Percentiles rank a stretch among this genome's conserved stretches.
These are phyloP conservation scores for Kalmanozyma brasiliensis DNA, from an alignment of 1,284 basidiomycete genomes.

Conservation along the genomic window DNA sequence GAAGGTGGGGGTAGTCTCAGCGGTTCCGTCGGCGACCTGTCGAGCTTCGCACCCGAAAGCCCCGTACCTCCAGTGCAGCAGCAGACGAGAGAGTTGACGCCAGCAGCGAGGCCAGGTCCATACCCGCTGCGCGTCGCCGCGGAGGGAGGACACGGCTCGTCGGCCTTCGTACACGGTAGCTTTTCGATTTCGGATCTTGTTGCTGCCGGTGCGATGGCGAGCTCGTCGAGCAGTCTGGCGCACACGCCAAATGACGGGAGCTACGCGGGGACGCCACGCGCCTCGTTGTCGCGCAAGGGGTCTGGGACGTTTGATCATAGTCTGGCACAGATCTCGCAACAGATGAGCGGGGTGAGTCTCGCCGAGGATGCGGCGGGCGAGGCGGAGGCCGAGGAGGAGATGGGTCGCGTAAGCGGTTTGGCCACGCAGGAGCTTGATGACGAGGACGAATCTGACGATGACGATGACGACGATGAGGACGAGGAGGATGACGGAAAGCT, in stretches of 20 bases:
- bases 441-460: slow-evolving; percentile 17
- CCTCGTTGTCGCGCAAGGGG: slow-evolving; percentile 37
- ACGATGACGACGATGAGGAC: slow-evolving; percentile 10
- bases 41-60: too few species aligned
- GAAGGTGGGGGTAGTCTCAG: slow-evolving; percentile 30
- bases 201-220: slow-evolving; percentile 51
- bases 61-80: too few species aligned
- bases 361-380: slow-evolving; percentile 38
- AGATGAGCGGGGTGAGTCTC: slow-evolving; percentile 13
- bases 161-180: slow-evolving; percentile 38
- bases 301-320: slow-evolving; percentile 37
- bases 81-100: too few species aligned
- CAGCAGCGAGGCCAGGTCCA: too few species aligned
- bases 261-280: slow-evolving; percentile 34
- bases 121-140: slow-evolving; percentile 21
- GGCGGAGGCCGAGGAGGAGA: slow-evolving; percentile 39
- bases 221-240: slow-evolving; percentile 17
- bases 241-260: slow-evolving; percentile 37
- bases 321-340: slow-evolving; percentile 18
- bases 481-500: slow-evolving; percentile 22
- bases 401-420: slow-evolving; percentile 1
- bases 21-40: slow-evolving; percentile 47
- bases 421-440: not conserved
- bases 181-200: slow-evolving; percentile 66
- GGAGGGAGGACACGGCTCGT: slow-evolving; percentile 11